These are phyloP conservation scores for Aspergillus carbonarius DNA, from an alignment of 2,329 filamentous ascomycete species.

Conservation along the genomic window DNA sequence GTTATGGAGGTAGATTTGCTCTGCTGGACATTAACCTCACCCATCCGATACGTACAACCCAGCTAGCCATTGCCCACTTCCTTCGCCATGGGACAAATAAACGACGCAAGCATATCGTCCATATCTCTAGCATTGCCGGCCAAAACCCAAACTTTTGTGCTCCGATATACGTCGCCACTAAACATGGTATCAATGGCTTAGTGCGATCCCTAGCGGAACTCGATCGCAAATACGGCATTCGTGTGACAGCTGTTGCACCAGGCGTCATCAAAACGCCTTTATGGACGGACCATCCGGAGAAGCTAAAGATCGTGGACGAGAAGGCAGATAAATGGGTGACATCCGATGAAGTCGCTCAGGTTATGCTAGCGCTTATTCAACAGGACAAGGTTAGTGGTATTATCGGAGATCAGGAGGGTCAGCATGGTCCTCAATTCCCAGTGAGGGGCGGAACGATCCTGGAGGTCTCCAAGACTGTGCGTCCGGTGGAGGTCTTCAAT, in stretches of 20 bases:
- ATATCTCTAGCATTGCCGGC: constrained; percentile 51
- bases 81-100: constrained; percentile 32
- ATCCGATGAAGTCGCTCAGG: constrained; percentile 60
- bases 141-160: constrained; percentile 40
- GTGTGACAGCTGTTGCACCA: constrained; percentile 61
- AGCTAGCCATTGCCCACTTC: constrained; percentile 52
- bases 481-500: constrained; percentile 51
- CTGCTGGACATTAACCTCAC: constrained; percentile 53
- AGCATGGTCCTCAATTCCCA: constrained; percentile 27
- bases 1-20: constrained; percentile 43
- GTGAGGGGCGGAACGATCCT: constrained; percentile 54
- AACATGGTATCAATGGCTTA: constrained; percentile 51
- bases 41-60: constrained; percentile 53
- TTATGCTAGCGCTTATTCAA: constrained; percentile 58
- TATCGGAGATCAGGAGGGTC: constrained; percentile 33
- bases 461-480: constrained; percentile 57
- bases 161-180: constrained; percentile 51
- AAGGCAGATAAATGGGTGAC: constrained; percentile 57
- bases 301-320: constrained; percentile 52
- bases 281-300: constrained; percentile 63
- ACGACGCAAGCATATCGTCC: constrained; percentile 45
- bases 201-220: constrained; percentile 52
- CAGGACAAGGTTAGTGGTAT: constrained; percentile 44
- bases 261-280: constrained; percentile 62
- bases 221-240: constrained; percentile 51